Conservation (phyloP, 495 filamentous ascomycete genomes). For the Penicillium bovifimosum region DNA sequence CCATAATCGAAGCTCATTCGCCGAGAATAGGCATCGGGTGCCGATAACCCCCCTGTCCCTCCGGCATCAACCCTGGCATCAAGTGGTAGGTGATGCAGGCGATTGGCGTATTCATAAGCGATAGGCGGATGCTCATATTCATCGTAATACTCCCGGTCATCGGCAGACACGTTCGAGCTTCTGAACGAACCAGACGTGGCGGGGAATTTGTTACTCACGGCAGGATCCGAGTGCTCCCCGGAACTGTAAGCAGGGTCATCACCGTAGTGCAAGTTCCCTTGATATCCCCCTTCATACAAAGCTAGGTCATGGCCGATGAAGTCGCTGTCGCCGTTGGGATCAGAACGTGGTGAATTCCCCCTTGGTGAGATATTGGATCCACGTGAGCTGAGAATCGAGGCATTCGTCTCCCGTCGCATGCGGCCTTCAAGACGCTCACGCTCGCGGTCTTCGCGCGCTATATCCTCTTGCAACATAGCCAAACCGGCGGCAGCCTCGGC, state of each 20-base stretch:
- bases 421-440: constrained; percentile 37
- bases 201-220: constrained; percentile 7
- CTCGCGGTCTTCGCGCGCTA: constrained; percentile 37
- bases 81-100: constrained; percentile 51
- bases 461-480: constrained; percentile 77
- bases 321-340: constrained; percentile 54
- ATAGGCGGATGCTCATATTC: constrained; percentile 42
- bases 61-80: constrained; percentile 67
- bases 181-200: constrained; percentile 29
- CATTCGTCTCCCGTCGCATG: constrained; percentile 48
- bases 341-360: constrained; percentile 11
- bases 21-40: constrained; percentile 58
- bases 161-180: constrained; percentile 34
- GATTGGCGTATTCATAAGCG: constrained; percentile 49
- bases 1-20: constrained; percentile 91
- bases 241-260: constrained; percentile 39
- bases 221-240: constrained; percentile 20
- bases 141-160: constrained; percentile 32
- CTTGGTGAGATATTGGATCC: constrained; percentile 20
- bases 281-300: constrained; percentile 68
- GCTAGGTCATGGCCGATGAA: constrained; percentile 67
- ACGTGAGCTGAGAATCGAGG: constrained; percentile 33
- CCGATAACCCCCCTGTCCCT: constrained; percentile 78
- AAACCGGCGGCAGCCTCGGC: constrained; percentile 84
- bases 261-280: constrained; percentile 67